Percentiles rank a stretch among this genome's conserved stretches.
Conservation (phyloP, 768 basidiomycete species). For the Hypsizygus marmoreus region DNA sequence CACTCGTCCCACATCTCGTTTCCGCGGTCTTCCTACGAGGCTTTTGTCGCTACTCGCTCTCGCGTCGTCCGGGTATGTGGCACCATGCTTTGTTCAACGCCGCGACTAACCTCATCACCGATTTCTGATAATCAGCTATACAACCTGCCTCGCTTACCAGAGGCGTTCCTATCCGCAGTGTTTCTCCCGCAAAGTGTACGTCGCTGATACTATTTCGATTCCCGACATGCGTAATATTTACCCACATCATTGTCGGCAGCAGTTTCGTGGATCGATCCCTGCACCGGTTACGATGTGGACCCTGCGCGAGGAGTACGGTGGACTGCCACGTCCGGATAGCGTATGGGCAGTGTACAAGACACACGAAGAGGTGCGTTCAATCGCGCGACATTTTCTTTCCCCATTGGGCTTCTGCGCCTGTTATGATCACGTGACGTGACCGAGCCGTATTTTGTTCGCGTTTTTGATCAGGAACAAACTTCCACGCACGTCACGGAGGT, state of each 20-base stretch:
- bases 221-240: conserved; percentile 21
- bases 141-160: conserved; percentile 39
- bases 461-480: conserved; percentile 17
- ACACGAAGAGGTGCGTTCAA: conserved; percentile 59
- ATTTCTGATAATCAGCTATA: conserved; percentile 31
- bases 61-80: conserved; percentile 55
- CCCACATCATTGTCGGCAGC: conserved; percentile 16
- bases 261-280: conserved; percentile 25
- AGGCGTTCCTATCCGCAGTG: conserved; percentile 36
- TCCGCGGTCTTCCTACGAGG: conserved; percentile 28
- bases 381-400: not conserved
- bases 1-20: conserved; percentile 19
- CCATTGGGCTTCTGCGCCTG: not conserved
- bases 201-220: conserved; percentile 20
- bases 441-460: conserved; percentile 4
- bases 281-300: conserved; percentile 53
- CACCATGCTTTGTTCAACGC: conserved; percentile 10
- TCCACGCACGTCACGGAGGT: conserved; percentile 34
- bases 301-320: conserved; percentile 33
- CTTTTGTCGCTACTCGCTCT: conserved; percentile 52
- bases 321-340: conserved; percentile 29
- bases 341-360: conserved; percentile 61
- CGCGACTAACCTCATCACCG: conserved; percentile 12
- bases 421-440: conserved; percentile 29
- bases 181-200: conserved; percentile 41